Evolutionary conservation across 257 asterid genomes (phyloP), one percentile per base, ranked within the genome.

Genomic region (Solanum sejunctum): DNA sequence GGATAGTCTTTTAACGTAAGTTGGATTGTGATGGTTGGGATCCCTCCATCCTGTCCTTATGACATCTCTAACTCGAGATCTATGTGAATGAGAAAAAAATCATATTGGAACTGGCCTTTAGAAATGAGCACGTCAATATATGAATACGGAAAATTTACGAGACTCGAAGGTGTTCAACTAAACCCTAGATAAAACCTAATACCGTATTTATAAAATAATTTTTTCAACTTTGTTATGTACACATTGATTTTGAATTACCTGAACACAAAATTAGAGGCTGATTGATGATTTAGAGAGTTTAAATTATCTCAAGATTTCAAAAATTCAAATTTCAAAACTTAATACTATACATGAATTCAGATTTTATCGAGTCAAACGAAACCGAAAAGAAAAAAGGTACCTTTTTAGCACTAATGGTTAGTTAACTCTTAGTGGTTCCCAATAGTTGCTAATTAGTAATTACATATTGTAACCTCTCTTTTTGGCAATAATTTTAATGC

Each of bases 21-120:
- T 21, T 21, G 69, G 4, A 61, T 61, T 11, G 5, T 61, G 41
- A 23, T 23, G 2, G 0, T 23, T 23, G 39, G 2, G 9, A 61
- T 12, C 6, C 7, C 70, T 63, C 10, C 9, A 11, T 21, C 0
- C 0, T 2, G 1, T 12, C 26, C 6, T 20, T 0, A 58, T 0
- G 2, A 63, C 4, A 23, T 12, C 1, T 63, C 7, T 1, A 6
- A 6, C 23, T 63, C 32, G 5, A 63, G 12, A n/a, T 0, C 0
- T 32, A 28, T 0, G 11, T 28, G 21, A 66, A 28, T 64, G 20
- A 28, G 15, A 1, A 32, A 15, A 1, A 57, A 8, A 57, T 60
- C 32, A 10, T 58, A 10, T 58, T 58, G 7, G 21, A 58, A 58
- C n/a, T 10, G 10, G 10, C 0, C 1, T 0, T 8, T 16, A 1